Percentiles rank a stretch among this genome's conserved stretches.
Evolutionary conservation across 176 grass and related monocot genomes (phyloP).

Genomic region (Phoenix roebelenii): DNA sequence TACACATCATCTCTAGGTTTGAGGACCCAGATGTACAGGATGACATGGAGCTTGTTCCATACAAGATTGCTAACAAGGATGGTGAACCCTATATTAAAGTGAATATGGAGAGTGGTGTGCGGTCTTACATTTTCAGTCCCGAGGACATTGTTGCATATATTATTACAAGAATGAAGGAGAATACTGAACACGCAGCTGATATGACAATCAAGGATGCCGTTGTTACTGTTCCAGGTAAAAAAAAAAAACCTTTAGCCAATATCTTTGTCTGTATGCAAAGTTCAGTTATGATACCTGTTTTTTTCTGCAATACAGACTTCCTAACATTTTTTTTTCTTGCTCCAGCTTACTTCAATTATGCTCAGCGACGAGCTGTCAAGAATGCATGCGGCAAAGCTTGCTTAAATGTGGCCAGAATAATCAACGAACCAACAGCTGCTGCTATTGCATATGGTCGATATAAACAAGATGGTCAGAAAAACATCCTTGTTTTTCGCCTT

Average conservation of each 20-base stretch:
- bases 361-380: slow-evolving; percentile 67
- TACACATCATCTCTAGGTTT: slow-evolving; percentile 28
- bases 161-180: slow-evolving; percentile 63
- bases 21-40: slow-evolving; percentile 69
- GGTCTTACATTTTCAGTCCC: slow-evolving; percentile 62
- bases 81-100: slow-evolving; percentile 65
- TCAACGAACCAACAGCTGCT: slow-evolving; percentile 71
- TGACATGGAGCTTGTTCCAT: slow-evolving; percentile 76
- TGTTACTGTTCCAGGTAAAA: slow-evolving; percentile 56
- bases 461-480: slow-evolving; percentile 60
- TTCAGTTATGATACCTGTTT: no score
- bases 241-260: no score
- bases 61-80: slow-evolving; percentile 65
- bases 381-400: slow-evolving; percentile 57
- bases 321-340: neutral
- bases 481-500: slow-evolving; percentile 79
- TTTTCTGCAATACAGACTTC: no score
- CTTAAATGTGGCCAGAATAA: slow-evolving; percentile 64
- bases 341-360: slow-evolving; percentile 71
- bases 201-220: slow-evolving; percentile 30
- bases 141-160: slow-evolving; percentile 68
- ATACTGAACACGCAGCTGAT: slow-evolving; percentile 21
- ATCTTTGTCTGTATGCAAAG: no score
- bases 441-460: slow-evolving; percentile 71
- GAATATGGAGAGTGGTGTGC: slow-evolving; percentile 49